Conservation (phyloP, 768 basidiomycete genomes). For the Pleurotus pulmonarius region DNA sequence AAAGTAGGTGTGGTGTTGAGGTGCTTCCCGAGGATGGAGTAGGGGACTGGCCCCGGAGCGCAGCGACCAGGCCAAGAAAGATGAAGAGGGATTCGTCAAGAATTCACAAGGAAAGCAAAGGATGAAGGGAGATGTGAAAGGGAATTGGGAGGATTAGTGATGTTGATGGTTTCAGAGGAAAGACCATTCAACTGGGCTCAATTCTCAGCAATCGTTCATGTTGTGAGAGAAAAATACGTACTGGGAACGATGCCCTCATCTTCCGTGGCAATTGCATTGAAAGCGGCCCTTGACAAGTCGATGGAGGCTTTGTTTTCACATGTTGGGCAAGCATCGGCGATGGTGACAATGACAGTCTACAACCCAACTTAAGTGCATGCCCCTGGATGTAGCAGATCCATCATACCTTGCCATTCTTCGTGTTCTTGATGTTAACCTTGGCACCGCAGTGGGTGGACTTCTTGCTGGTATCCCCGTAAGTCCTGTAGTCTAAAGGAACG, state of each 20-base stretch:
- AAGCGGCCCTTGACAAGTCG: constrained; percentile 70
- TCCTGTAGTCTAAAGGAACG: constrained; percentile 36
- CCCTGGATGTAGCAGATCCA: not conserved
- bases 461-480: constrained; percentile 45
- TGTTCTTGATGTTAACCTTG: constrained; percentile 61
- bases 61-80: constrained; percentile 5
- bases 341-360: constrained; percentile 50
- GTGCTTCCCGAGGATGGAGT: not conserved
- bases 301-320: constrained; percentile 66
- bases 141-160: too few species aligned
- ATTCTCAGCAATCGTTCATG: too few species aligned
- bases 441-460: constrained; percentile 62
- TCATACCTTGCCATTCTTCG: constrained; percentile 45
- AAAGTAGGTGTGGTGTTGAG: not conserved
- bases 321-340: constrained; percentile 83
- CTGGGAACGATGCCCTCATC: constrained; percentile 55
- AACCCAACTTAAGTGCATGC: constrained; percentile 8
- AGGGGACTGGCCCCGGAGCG: not conserved
- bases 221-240: constrained; percentile 25
- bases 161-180: constrained; percentile 18
- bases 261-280: constrained; percentile 49
- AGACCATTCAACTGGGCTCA: constrained; percentile 31
- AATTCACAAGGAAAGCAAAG: constrained; percentile 21
- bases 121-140: constrained; percentile 30
- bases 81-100: constrained; percentile 6